Conservation (phyloP, 106 monocot genomes). For the Narthecium ossifragum region DNA sequence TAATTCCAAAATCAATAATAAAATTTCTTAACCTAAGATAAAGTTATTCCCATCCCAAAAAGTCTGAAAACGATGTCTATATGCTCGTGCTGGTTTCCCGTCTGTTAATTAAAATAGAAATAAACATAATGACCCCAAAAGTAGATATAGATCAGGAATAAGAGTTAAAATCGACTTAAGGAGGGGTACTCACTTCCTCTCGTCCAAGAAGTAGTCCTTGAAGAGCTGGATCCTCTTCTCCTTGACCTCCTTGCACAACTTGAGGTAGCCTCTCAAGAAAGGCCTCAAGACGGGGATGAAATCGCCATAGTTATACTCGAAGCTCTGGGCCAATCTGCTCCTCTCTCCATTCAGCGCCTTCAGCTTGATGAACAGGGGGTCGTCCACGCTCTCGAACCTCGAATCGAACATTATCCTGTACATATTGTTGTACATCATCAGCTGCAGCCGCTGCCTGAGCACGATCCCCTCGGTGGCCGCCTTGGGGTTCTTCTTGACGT, state of each 20-base stretch:
- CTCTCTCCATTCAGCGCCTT: constrained; percentile 57
- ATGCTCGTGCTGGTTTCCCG: too few species aligned
- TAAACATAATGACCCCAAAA: background rate
- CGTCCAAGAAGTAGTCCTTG: constrained; percentile 65
- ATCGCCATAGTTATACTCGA: constrained; percentile 78
- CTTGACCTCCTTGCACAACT: constrained; percentile 60
- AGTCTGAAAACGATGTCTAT: too few species aligned
- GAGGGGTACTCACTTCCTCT: constrained; percentile 47
- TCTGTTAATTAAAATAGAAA: too few species aligned
- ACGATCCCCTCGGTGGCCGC: constrained; percentile 51
- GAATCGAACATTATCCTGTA: constrained; percentile 76
- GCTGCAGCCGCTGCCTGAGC: constrained; percentile 45
- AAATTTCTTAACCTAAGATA: too few species aligned
- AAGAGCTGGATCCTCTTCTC: constrained; percentile 41
- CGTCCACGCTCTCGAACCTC: constrained; percentile 50
- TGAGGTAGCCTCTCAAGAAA: constrained; percentile 58
- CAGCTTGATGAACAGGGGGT: constrained; percentile 56
- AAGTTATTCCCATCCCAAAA: too few species aligned
- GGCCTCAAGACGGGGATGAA: constrained; percentile 74
- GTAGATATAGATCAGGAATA: background rate
- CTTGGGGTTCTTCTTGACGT: constrained; percentile 33
- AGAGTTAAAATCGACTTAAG: background rate
- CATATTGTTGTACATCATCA: constrained; percentile 91
- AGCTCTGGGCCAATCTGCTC: constrained; percentile 70
- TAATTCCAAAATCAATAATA: too few species aligned